Conservation (phyloP, 768 basidiomycete genomes). For the Hericium alpestre region DNA sequence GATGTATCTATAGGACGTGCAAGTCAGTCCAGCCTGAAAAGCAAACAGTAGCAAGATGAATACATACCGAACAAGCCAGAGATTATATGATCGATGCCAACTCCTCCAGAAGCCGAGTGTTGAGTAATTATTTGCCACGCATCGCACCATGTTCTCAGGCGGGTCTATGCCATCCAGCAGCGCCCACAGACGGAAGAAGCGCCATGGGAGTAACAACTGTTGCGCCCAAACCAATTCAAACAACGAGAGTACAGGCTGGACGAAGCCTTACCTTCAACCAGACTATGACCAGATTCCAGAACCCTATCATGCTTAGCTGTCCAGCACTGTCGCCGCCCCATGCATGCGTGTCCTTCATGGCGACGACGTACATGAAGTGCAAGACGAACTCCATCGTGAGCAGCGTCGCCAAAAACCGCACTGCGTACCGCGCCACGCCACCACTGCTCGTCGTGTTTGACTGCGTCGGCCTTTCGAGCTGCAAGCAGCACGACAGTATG, state of each 20-base stretch:
- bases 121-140: constrained; percentile 96
- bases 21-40: not conserved
- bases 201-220: constrained; percentile 88
- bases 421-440: constrained; percentile 41
- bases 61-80: constrained; percentile 80
- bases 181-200: constrained; percentile 94
- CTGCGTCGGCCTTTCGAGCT: constrained; percentile 42
- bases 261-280: constrained; percentile 76
- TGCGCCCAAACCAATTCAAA: not conserved
- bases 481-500: not conserved
- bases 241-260: not conserved
- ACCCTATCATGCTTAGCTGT: constrained; percentile 85
- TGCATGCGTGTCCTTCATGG: constrained; percentile 81
- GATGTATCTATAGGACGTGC: constrained; percentile 55
- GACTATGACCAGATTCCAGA: constrained; percentile 93
- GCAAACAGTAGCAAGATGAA: not conserved
- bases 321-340: constrained; percentile 74
- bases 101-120: constrained; percentile 87
- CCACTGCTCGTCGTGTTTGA: constrained; percentile 37
- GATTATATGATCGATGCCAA: constrained; percentile 95
- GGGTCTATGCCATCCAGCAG: constrained; percentile 81
- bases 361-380: constrained; percentile 94
- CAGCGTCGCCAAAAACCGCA: constrained; percentile 62
- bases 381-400: constrained; percentile 85
- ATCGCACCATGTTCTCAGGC: constrained; percentile 98